Percentiles rank a stretch among this genome's conserved stretches.
These are phyloP conservation scores for Trametes punicea DNA, from an alignment of 768 basidiomycete genomes.

Conservation along the genomic window DNA sequence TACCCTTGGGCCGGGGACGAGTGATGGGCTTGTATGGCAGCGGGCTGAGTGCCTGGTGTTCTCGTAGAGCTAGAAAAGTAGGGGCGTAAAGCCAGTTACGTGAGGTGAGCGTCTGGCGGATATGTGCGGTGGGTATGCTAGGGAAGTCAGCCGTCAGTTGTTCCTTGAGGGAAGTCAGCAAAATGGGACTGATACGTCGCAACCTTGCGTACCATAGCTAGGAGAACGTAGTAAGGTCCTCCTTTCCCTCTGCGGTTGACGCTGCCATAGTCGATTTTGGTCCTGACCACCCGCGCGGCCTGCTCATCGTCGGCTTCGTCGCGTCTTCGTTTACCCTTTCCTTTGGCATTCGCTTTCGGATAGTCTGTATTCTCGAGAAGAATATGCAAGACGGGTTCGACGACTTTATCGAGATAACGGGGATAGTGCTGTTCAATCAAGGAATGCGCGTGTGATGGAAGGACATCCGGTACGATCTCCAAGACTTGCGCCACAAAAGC, in stretches of 20 bases:
- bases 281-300: constrained; percentile 29
- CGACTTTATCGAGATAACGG: constrained; percentile 35
- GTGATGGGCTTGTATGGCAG: constrained; percentile 37
- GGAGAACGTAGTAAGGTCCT: constrained; percentile 45
- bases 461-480: constrained; percentile 71
- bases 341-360: constrained; percentile 46
- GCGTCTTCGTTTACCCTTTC: constrained; percentile 44
- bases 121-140: constrained; percentile 49
- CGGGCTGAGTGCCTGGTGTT: constrained; percentile 32
- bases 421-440: constrained; percentile 47
- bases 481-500: constrained; percentile 47
- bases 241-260: constrained; percentile 42
- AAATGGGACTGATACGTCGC: too few species aligned
- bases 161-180: constrained; percentile 31
- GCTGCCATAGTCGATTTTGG: constrained; percentile 53
- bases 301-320: constrained; percentile 32
- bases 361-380: constrained; percentile 63
- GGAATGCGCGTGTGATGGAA: constrained; percentile 46
- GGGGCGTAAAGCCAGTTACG: constrained; percentile 61
- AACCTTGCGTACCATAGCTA: constrained; percentile 49
- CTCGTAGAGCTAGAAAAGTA: constrained; percentile 49
- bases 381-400: constrained; percentile 53
- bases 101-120: constrained; percentile 41
- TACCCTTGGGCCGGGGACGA: constrained; percentile 30
- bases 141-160: constrained; percentile 59